A percentile compares a stretch with the other conserved stretches of the same genome.
These are phyloP conservation scores for Kwoniella heveanensis DNA, from an alignment of 768 basidiomycete species.

Conservation along the genomic window DNA sequence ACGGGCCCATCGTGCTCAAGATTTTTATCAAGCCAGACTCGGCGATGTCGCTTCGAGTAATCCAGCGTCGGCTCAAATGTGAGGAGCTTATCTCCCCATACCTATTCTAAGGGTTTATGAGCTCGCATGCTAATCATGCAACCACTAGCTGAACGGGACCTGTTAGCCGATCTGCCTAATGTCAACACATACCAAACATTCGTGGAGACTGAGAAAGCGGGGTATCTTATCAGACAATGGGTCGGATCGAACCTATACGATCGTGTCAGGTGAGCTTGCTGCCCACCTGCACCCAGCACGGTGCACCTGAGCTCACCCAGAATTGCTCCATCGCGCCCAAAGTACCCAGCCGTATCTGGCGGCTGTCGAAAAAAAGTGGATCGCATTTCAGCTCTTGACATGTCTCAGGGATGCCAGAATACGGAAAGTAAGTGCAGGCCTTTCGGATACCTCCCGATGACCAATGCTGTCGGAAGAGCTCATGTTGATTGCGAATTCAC, in stretches of 20 bases:
- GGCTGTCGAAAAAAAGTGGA: constrained; percentile 94
- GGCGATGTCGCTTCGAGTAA: constrained; percentile 70
- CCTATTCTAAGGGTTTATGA: no score
- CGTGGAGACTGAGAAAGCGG: constrained; percentile 93
- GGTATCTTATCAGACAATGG: constrained; percentile 94
- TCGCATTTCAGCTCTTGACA: constrained; percentile 86
- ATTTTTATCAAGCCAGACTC: constrained; percentile 95
- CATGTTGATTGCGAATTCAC: no score
- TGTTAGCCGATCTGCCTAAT: constrained; percentile 79
- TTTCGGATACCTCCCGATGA: no score
- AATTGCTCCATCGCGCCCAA: not conserved
- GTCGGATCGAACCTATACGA: constrained; percentile 92
- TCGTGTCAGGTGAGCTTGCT: constrained; percentile 76
- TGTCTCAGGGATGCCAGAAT: constrained; percentile 80
- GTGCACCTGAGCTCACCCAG: not conserved
- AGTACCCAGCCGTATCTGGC: constrained; percentile 95
- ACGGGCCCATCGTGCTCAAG: constrained; percentile 85
- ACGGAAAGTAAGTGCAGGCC: constrained; percentile 64
- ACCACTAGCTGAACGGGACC: constrained; percentile 87
- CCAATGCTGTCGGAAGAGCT: no score
- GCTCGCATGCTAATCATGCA: no score
- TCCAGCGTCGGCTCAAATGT: constrained; percentile 77
- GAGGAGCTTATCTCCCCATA: not conserved
- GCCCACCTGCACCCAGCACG: not conserved
- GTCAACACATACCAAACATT: constrained; percentile 85